Evolutionary conservation across 805 yeast species (phyloP).

Genomic region (Kuraishia capsulata): DNA sequence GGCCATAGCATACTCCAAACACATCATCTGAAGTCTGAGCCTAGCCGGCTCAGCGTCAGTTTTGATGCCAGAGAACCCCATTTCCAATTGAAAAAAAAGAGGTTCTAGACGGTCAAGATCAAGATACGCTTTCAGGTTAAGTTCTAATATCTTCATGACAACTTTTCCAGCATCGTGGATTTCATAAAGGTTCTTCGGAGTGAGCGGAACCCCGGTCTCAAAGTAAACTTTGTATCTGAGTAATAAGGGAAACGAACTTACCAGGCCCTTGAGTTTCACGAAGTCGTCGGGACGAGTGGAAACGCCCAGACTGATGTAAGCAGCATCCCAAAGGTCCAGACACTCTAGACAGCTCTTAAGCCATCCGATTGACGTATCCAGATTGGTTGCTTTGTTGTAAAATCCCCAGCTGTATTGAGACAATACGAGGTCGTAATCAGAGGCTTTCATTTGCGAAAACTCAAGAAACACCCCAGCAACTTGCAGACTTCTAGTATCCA

Average conservation of each 20-base stretch:
- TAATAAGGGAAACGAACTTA: conserved; percentile 13
- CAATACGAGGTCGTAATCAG: conserved; percentile 4
- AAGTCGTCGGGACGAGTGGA: not conserved
- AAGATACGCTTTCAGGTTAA: conserved; percentile 42
- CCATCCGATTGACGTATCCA: conserved; percentile 17
- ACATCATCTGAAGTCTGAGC: conserved; percentile 25
- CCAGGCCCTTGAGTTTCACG: conserved; percentile 8
- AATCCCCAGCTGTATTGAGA: conserved; percentile 15
- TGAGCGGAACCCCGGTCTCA: conserved; percentile 17
- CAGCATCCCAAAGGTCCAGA: conserved; percentile 8
- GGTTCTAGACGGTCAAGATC: conserved; percentile 30
- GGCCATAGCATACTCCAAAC: conserved; percentile 60
- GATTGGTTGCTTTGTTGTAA: conserved; percentile 18
- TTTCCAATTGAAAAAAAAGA: conserved; percentile 29
- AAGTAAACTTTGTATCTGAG: conserved; percentile 20
- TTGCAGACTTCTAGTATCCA: conserved; percentile 12
- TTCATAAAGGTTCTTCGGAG: conserved; percentile 17
- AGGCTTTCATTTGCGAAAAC: conserved; percentile 10
- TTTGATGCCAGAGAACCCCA: conserved; percentile 24
- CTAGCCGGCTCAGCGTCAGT: conserved; percentile 7
- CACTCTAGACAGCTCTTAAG: conserved; percentile 14
- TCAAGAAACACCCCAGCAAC: conserved; percentile 10
- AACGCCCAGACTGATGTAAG: not conserved
- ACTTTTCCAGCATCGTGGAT: conserved; percentile 15
- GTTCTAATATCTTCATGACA: conserved; percentile 30